Percentiles rank a stretch among this genome's conserved stretches.
These are phyloP conservation scores for Zygoascus meyerae DNA, from an alignment of 1,139 yeast species.

Conservation along the genomic window DNA sequence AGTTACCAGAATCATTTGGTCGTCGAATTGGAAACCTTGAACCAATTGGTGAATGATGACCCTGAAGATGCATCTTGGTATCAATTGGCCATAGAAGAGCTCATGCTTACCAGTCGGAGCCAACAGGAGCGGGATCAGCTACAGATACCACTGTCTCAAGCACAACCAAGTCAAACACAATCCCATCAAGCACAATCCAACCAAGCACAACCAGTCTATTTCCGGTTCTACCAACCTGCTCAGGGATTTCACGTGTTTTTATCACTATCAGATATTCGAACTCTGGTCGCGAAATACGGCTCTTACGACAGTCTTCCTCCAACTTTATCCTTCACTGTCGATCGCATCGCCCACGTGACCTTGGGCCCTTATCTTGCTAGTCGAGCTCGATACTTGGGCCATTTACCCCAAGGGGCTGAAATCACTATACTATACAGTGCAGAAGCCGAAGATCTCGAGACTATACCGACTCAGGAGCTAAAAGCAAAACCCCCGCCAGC, in stretches of 20 bases:
- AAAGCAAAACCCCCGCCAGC: no score
- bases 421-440: no score
- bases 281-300: constrained; percentile 12
- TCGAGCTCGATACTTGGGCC: constrained; percentile 14
- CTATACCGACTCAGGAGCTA: no score
- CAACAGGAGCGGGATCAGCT: not conserved
- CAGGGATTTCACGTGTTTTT: constrained; percentile 12
- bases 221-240: constrained; percentile 15
- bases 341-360: not conserved
- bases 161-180: no score
- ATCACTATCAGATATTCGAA: constrained; percentile 13
- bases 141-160: no score
- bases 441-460: no score
- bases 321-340: constrained; percentile 5
- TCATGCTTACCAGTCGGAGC: not conserved
- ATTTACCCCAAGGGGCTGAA: constrained; percentile 8
- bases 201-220: constrained; percentile 9
- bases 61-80: constrained; percentile 1
- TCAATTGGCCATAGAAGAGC: constrained; percentile 8
- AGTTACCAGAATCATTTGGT: no score
- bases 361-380: constrained; percentile 9
- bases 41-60: not conserved
- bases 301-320: constrained; percentile 13
- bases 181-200: no score
- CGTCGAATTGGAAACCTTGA: no score